These are phyloP conservation scores for Alternaria brassicae DNA, from an alignment of 2,329 filamentous ascomycete species.

Conservation along the genomic window DNA sequence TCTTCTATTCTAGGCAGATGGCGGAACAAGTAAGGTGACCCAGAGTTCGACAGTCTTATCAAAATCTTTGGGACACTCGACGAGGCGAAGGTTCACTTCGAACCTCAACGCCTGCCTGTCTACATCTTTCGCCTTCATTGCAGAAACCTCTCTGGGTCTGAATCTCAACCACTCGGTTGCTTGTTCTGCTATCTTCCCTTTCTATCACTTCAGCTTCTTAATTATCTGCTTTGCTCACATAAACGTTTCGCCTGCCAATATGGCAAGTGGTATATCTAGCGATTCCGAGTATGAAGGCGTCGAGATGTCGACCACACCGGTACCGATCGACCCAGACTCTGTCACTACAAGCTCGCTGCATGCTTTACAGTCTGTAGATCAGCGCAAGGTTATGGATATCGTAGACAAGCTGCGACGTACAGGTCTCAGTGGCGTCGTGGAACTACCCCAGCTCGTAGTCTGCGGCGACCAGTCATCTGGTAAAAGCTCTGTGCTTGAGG, in stretches of 20 bases:
- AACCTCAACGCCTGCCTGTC: neutral
- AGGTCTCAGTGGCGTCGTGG: conserved; percentile 51
- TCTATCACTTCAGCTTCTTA: neutral
- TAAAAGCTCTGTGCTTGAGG: conserved; percentile 71
- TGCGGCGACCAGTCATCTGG: conserved; percentile 64
- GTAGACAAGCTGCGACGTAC: conserved; percentile 61
- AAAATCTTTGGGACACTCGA: neutral
- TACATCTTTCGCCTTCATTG: neutral
- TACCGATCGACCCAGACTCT: conserved; percentile 14
- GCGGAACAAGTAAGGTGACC: neutral
- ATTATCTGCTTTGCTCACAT: neutral
- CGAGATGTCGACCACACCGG: neutral
- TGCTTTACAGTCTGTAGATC: conserved; percentile 56
- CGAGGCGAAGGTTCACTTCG: neutral
- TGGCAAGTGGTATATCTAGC: neutral
- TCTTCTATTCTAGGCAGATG: neutral
- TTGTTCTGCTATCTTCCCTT: neutral
- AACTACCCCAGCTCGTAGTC: conserved; percentile 38
- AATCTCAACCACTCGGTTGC: neutral
- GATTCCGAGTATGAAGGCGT: neutral
- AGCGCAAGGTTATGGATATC: conserved; percentile 59
- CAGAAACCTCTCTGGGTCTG: neutral
- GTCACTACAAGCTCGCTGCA: conserved; percentile 47
- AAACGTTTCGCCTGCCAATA: neutral
- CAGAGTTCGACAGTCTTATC: neutral